Conservation (phyloP, 208 protist species). For the Balamuthia mandrillaris region DNA sequence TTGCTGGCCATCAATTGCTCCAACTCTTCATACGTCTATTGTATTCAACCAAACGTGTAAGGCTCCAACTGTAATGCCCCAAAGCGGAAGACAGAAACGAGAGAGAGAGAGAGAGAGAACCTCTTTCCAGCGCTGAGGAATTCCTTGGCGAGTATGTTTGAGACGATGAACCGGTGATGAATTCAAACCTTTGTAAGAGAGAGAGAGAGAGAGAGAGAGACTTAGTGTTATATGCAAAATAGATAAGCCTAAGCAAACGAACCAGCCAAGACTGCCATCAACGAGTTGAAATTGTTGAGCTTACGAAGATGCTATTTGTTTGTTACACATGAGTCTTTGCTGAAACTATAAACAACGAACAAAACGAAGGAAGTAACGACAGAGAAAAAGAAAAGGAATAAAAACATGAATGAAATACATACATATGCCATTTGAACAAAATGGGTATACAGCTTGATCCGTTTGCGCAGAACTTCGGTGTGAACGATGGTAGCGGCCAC, state of each 20-base stretch:
- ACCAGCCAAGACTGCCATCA: conserved; percentile 34
- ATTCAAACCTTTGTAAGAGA: too few species aligned
- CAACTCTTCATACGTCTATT: not conserved
- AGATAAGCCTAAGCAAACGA: too few species aligned
- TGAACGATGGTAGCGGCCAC: too few species aligned
- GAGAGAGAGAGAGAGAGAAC: not conserved
- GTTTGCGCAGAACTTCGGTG: too few species aligned
- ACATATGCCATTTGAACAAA: not conserved
- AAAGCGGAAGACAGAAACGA: not conserved
- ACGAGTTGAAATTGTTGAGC: conserved; percentile 52
- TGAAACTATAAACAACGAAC: not conserved
- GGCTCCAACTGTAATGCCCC: too few species aligned
- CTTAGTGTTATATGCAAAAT: too few species aligned
- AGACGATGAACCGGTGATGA: conserved; percentile 17
- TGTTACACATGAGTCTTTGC: conserved; percentile 12
- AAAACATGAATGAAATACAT: too few species aligned
- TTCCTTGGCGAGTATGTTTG: not conserved
- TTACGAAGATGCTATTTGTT: conserved; percentile 14
- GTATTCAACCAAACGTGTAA: not conserved
- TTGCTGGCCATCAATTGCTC: not conserved
- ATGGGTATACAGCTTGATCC: too few species aligned
- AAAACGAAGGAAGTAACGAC: too few species aligned
- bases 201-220: too few species aligned
- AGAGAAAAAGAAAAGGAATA: too few species aligned
- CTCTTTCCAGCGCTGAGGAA: not conserved